Base-by-base conservation (phyloP, 345 rosid species). In the Jatropha curcas region DNA sequence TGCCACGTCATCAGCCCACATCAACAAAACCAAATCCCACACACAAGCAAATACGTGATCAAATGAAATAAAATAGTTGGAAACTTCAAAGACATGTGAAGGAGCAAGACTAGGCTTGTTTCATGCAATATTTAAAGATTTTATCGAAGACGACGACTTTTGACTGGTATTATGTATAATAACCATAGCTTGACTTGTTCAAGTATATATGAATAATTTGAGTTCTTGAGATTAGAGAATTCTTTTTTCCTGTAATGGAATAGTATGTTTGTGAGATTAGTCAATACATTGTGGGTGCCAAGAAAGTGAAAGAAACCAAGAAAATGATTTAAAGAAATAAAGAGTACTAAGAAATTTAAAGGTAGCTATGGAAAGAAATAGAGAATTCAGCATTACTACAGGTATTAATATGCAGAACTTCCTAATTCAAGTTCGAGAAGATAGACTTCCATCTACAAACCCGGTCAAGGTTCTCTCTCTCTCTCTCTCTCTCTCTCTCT, bases 401-500 rank as follows among this genome's bases (percentile, higher is more conserved):
- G 62, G 45, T 60, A 28, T 39, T 61, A 69, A 69, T 74, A 58
- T 16, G 55, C 81, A 79, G 71, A 77, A 48, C 68, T 67, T 65
- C 66, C 79, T 53, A 39, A 31, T 77, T 71, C 79, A 81, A 66
- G 76, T 61, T 73, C 88, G 74, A 78, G 68, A 70, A 72, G 74
- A 64, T 67, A 70, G 67, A 74, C 52, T 68, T 74, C 61, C 80
- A 33, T 65, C 84, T 31, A 70, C 83, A 60, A 74, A n/a, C 77
- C 74, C 81, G 74, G 70, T 68, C 80, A 79, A 82, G 88, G 86
- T 83, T 75, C 68, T 27, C 59, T 53, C 70, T 72, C 74, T 76
- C 71, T 43, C 50, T 22, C 8, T 17, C 52, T 34, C 20, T 14
- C 14, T 30, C 51, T 1, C 53, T 14, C n/a, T 0, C 53, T 14